A percentile compares a stretch with the other conserved stretches of the same genome.
Evolutionary conservation across 2,329 filamentous ascomycete genomes (phyloP).

Genomic region (Penicillium expansum): DNA sequence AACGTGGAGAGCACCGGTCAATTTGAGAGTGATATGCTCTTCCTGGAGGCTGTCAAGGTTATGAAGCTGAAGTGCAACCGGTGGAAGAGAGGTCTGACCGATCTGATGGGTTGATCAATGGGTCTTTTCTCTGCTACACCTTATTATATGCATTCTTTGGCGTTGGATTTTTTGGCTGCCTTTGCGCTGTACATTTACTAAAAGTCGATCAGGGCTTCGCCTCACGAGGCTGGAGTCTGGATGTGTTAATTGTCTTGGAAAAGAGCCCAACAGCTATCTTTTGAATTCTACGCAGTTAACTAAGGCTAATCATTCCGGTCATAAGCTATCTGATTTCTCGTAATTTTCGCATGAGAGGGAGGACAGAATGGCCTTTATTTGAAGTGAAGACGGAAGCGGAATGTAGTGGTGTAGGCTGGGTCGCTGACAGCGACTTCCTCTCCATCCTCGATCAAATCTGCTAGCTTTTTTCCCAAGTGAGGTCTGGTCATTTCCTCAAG

Average conservation of each 20-base stretch:
- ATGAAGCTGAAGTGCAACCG: slow-evolving; percentile 75
- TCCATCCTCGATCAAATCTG: slow-evolving; percentile 72
- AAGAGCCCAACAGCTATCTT: slow-evolving; percentile 24
- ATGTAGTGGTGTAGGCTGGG: slow-evolving; percentile 76
- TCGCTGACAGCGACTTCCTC: slow-evolving; percentile 92
- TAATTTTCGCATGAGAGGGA: background rate
- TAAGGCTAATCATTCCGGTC: slow-evolving; percentile 11
- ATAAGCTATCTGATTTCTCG: slow-evolving; percentile 6
- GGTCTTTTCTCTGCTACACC: slow-evolving; percentile 10
- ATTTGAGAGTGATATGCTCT: slow-evolving; percentile 89
- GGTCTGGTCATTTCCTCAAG: slow-evolving; percentile 80
- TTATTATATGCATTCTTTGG: slow-evolving; percentile 39
- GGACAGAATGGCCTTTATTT: slow-evolving; percentile 18
- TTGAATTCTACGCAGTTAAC: slow-evolving; percentile 20
- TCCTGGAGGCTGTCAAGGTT: slow-evolving; percentile 81
- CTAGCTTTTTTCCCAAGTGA: slow-evolving; percentile 76
- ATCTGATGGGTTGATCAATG: slow-evolving; percentile 39
- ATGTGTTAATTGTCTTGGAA: slow-evolving; percentile 28
- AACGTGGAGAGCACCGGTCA: slow-evolving; percentile 92
- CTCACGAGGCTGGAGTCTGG: slow-evolving; percentile 35
- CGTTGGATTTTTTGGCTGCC: slow-evolving; percentile 36
- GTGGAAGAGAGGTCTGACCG: slow-evolving; percentile 46
- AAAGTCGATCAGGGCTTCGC: slow-evolving; percentile 32
- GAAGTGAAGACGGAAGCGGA: slow-evolving; percentile 59
- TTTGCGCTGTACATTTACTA: slow-evolving; percentile 36